phyloP scores from a whole-genome alignment of 768 basidiomycete genomes.

The Kwoniella sp. region DNA sequence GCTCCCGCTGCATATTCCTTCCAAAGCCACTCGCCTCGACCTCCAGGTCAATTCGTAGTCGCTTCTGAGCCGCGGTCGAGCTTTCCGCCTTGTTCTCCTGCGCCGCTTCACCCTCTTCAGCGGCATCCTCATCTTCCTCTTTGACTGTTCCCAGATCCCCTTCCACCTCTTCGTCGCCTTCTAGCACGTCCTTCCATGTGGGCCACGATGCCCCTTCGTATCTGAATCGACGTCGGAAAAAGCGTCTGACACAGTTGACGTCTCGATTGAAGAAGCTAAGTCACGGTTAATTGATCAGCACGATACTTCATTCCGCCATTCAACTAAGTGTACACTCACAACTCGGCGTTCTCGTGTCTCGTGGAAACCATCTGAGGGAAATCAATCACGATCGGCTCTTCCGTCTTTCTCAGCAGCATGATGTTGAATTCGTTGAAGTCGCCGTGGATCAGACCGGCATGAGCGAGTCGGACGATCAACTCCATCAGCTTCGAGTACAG shows the following conservation, averaged over 20 bases:
- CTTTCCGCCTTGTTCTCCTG: slow-evolving; percentile 23
- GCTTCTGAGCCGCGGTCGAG: slow-evolving; percentile 36
- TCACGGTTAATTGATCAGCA: background rate
- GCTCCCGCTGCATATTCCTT: slow-evolving; percentile 73
- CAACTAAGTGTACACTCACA: slow-evolving; percentile 63
- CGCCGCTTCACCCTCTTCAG: slow-evolving; percentile 14
- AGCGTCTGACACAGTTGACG: slow-evolving; percentile 91
- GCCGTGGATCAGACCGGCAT: slow-evolving; percentile 93
- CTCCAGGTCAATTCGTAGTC: slow-evolving; percentile 71
- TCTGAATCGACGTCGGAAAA: slow-evolving; percentile 85
- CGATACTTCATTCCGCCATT: background rate
- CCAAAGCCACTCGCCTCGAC: slow-evolving; percentile 94
- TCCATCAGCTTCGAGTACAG: slow-evolving; percentile 93
- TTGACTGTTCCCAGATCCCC: slow-evolving; percentile 20
- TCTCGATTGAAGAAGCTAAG: slow-evolving; percentile 97
- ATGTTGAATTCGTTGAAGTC: slow-evolving; percentile 99
- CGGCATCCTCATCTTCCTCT: slow-evolving; percentile 18
- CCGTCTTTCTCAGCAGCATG: slow-evolving; percentile 74
- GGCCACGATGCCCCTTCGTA: slow-evolving; percentile 92
- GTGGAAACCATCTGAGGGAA: slow-evolving; percentile 99
- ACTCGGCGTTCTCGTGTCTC: slow-evolving; percentile 94
- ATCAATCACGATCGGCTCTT: slow-evolving; percentile 89
- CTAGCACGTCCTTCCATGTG: slow-evolving; percentile 70
- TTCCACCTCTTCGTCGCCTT: slow-evolving; percentile 27
- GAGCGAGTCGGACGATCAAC: slow-evolving; percentile 90